Evolutionary conservation across 371 early-diverging fungal genomes (phyloP).

Genomic region (Massospora cicadina): DNA sequence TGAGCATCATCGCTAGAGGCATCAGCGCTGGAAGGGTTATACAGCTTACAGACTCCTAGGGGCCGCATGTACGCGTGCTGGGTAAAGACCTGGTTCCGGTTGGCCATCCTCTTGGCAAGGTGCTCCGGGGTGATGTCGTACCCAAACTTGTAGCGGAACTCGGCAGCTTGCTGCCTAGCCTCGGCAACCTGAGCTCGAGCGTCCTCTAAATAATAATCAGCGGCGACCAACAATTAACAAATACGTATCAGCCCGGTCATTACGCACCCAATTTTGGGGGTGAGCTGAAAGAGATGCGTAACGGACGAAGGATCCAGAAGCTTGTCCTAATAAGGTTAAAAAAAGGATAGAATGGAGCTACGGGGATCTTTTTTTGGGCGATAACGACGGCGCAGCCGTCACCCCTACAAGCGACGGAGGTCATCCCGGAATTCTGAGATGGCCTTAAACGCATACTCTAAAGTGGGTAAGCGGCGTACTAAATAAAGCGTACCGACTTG

Average conservation of each 20-base stretch:
- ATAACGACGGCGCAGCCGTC: slow-evolving; percentile 82
- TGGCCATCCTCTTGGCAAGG: slow-evolving; percentile 93
- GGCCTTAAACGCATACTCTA: slow-evolving; percentile 98
- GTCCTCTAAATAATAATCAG: slow-evolving; percentile 42
- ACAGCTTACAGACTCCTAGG: slow-evolving; percentile 76
- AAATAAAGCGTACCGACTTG: slow-evolving; percentile 74
- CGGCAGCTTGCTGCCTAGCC: slow-evolving; percentile 91
- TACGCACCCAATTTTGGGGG: slow-evolving; percentile 91
- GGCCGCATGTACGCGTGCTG: slow-evolving; percentile 98
- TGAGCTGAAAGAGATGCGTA: slow-evolving; percentile 80
- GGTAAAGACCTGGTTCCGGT: slow-evolving; percentile 95
- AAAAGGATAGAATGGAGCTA: slow-evolving; percentile 17
- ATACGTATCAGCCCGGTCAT: slow-evolving; percentile 87
- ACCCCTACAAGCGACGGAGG: slow-evolving; percentile 89
- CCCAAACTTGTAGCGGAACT: slow-evolving; percentile 94
- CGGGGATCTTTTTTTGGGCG: slow-evolving; percentile 94
- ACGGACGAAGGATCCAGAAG: slow-evolving; percentile 86
- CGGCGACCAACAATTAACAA: slow-evolving; percentile 5
- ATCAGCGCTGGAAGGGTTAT: not conserved
- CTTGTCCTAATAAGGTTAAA: slow-evolving; percentile 72
- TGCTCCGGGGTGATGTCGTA: slow-evolving; percentile 93
- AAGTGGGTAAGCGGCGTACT: not conserved
- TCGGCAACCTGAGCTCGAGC: slow-evolving; percentile 82
- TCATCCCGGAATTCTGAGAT: slow-evolving; percentile 87
- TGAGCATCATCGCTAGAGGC: slow-evolving; percentile 75